phyloP scores from a whole-genome alignment of 1,139 yeast species.

The Arxiozyma bovina region DNA sequence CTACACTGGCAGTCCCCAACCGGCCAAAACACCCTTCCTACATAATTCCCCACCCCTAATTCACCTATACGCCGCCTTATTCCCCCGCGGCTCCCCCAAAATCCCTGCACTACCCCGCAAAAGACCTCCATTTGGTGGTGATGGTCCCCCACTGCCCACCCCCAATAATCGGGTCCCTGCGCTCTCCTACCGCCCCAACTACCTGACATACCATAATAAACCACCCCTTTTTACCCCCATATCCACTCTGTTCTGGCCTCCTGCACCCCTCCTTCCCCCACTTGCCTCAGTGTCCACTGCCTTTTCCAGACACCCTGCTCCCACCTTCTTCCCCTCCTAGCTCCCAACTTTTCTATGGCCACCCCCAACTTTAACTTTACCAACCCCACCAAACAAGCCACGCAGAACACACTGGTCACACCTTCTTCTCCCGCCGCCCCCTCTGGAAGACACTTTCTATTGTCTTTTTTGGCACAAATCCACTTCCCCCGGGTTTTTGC shows the following conservation, averaged over 20 bases:
- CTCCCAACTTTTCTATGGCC: neutral
- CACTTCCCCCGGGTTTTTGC: neutral
- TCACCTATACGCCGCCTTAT: no score
- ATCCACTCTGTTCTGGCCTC: neutral
- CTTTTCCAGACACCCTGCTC: neutral
- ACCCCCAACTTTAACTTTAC: neutral
- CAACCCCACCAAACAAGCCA: neutral
- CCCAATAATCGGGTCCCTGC: no score
- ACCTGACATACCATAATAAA: neutral
- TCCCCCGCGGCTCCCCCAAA: no score
- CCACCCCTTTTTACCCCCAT: neutral
- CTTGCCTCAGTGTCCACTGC: neutral
- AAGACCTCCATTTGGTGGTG: no score
- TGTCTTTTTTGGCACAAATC: neutral
- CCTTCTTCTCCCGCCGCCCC: neutral
- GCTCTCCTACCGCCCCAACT: neutral
- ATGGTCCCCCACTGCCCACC: neutral
- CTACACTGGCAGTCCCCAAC: no score
- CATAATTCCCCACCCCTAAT: no score
- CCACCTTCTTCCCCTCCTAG: neutral
- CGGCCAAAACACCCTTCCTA: no score
- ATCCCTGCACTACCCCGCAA: no score
- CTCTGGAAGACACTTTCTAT: neutral
- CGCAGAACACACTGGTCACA: neutral
- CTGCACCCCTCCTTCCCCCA: neutral